Evolutionary conservation across 306 rosid species (phyloP).

Genomic region (Cucumis melo): DNA sequence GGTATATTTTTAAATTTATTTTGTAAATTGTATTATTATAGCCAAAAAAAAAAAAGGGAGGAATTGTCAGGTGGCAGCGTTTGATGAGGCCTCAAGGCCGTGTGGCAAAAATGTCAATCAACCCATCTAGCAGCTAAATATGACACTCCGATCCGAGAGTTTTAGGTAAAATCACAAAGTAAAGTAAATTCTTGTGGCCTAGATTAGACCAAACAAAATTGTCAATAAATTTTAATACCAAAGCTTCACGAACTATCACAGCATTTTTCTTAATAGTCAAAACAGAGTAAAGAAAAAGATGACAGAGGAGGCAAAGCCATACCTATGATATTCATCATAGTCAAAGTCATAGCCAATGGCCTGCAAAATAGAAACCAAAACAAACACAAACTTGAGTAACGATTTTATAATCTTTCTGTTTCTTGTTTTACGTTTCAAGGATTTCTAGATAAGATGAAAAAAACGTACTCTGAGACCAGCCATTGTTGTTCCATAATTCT

Average conservation of each 20-base stretch:
- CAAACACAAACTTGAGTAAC: background rate
- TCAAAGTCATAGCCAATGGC: constrained; percentile 90
- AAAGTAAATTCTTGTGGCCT: background rate
- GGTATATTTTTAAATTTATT: too few species aligned
- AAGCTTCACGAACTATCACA: too few species aligned
- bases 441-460: background rate
- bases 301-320: background rate
- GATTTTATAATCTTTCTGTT: too few species aligned
- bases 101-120: too few species aligned
- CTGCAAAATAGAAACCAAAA: constrained; percentile 29
- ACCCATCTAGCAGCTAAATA: too few species aligned
- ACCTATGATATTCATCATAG: constrained; percentile 84
- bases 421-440: too few species aligned
- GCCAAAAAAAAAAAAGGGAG: too few species aligned
- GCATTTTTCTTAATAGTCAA: background rate
- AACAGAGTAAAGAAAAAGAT: background rate
- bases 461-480: constrained; percentile 79
- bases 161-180: background rate
- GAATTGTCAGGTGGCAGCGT: too few species aligned
- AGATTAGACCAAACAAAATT: background rate
- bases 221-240: background rate
- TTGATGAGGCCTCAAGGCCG: too few species aligned
- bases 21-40: too few species aligned
- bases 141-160: too few species aligned
- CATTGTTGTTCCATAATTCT: constrained; percentile 88